These are phyloP conservation scores for Colletotrichum scovillei DNA, from an alignment of 2,329 filamentous ascomycete species.

Conservation along the genomic window DNA sequence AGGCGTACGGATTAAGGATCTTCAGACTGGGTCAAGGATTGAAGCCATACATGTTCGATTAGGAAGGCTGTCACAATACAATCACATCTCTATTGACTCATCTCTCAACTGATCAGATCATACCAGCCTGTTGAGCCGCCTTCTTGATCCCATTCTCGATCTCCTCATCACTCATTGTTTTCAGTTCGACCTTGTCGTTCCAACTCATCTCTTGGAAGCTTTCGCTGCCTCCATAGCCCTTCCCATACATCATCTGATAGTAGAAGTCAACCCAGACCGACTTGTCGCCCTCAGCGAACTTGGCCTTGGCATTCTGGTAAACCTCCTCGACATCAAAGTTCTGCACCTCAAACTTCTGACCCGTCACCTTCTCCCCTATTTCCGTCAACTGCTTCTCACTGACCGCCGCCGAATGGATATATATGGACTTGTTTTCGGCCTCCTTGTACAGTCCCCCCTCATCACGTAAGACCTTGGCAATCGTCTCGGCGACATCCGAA, in stretches of 20 bases:
- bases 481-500: slow-evolving; percentile 56
- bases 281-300: background rate
- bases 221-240: slow-evolving; percentile 22
- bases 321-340: background rate
- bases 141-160: background rate
- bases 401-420: slow-evolving; percentile 59
- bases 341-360: background rate
- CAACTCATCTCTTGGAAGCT: slow-evolving; percentile 29
- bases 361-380: slow-evolving; percentile 37
- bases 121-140: background rate
- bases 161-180: background rate
- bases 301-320: slow-evolving; percentile 5
- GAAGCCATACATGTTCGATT: background rate
- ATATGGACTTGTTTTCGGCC: slow-evolving; percentile 65
- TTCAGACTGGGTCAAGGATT: background rate
- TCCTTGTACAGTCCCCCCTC: slow-evolving; percentile 49
- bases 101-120: background rate
- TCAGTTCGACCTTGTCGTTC: slow-evolving; percentile 3
- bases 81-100: background rate
- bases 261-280: slow-evolving; percentile 18
- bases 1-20: slow-evolving; percentile 1
- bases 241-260: slow-evolving; percentile 25
- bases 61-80: slow-evolving; percentile 2
- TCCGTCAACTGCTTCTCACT: slow-evolving; percentile 63
- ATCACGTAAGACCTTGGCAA: slow-evolving; percentile 54